A percentile compares a stretch with the other conserved stretches of the same genome.
phyloP scores from a whole-genome alignment of 2,329 filamentous ascomycete genomes.

The Didymella keratinophila region DNA sequence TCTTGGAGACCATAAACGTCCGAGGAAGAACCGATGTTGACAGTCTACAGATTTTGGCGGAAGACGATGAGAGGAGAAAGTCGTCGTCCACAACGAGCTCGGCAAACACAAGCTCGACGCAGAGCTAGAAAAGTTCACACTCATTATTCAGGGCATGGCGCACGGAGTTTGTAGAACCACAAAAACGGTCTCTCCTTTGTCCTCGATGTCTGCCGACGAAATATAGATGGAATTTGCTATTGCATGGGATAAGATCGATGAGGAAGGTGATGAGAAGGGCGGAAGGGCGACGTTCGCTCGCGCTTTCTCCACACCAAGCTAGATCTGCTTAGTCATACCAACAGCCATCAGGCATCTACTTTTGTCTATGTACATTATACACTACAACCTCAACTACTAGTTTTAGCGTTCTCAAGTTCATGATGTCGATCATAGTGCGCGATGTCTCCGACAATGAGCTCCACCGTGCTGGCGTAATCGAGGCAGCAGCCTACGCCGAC shows the following conservation, averaged over 20 bases:
- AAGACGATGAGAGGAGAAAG: slow-evolving; percentile 8
- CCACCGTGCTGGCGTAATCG: slow-evolving; percentile 33
- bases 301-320: slow-evolving; percentile 1
- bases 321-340: slow-evolving; percentile 19
- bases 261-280: slow-evolving; percentile 13
- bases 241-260: neutral
- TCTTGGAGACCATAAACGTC: too few species aligned
- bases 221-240: neutral
- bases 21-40: neutral
- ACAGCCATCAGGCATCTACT: slow-evolving; percentile 9
- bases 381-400: neutral
- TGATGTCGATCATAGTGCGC: slow-evolving; percentile 36
- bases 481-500: slow-evolving; percentile 31
- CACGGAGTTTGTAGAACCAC: neutral
- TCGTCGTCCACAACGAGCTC: slow-evolving; percentile 7
- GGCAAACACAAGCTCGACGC: neutral
- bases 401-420: neutral
- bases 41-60: slow-evolving; percentile 3
- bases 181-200: neutral
- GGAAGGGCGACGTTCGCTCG: slow-evolving; percentile 13
- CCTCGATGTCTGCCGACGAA: neutral
- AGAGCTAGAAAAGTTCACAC: neutral
- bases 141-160: neutral
- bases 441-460: slow-evolving; percentile 36
- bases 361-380: neutral